Conservation (phyloP, 352 stramenopile genomes). For the Aphanomyces cochlioides region DNA sequence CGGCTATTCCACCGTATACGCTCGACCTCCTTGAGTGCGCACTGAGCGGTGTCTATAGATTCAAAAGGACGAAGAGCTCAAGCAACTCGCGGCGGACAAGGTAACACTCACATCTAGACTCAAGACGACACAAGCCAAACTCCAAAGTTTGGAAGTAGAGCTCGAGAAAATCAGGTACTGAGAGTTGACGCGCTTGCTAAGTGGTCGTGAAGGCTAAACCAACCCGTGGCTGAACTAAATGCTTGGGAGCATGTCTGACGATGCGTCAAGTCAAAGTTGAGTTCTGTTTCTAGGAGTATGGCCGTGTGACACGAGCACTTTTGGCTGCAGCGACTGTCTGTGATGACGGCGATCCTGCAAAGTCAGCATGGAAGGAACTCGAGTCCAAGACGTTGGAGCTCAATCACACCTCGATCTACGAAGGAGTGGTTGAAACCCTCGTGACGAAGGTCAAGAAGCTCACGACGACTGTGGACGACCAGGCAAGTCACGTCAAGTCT, state of each 20-base stretch:
- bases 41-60: neutral
- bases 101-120: constrained; percentile 13
- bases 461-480: constrained; percentile 11
- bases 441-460: neutral
- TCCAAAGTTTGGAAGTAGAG: constrained; percentile 5
- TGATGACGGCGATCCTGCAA: neutral
- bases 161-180: constrained; percentile 10
- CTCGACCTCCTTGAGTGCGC: no score
- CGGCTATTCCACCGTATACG: constrained; percentile 17
- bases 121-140: constrained; percentile 24
- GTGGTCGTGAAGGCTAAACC: neutral
- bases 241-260: neutral
- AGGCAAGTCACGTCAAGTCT: neutral
- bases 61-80: constrained; percentile 12
- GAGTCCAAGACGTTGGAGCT: neutral
- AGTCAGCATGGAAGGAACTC: neutral
- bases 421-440: neutral
- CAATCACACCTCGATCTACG: neutral
- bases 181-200: neutral
- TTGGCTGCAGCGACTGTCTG: neutral
- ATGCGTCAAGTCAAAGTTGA: no score
- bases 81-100: constrained; percentile 24
- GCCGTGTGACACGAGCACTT: neutral
- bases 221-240: neutral
- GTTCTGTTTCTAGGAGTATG: constrained; percentile 2